These are phyloP conservation scores for Lyophyllum atratum DNA, from an alignment of 768 basidiomycete genomes.

Conservation along the genomic window DNA sequence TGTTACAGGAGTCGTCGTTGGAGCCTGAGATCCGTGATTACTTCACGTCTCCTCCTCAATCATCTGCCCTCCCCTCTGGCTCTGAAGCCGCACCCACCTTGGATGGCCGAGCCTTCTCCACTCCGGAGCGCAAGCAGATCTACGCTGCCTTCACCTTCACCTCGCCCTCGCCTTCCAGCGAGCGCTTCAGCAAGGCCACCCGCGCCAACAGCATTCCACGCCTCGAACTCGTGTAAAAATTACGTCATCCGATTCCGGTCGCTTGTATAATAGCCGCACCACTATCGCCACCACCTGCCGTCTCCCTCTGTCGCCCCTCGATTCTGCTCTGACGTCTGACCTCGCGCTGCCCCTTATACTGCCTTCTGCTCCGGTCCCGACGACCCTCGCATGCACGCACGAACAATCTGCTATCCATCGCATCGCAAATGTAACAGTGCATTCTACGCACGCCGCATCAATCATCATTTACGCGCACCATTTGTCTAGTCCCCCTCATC, in stretches of 20 bases:
- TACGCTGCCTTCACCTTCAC: conserved; percentile 81
- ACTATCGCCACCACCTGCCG: not conserved
- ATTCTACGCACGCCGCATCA: conserved; percentile 10
- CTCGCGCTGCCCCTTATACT: not conserved
- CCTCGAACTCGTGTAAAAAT: conserved; percentile 24
- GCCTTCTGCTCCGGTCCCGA: conserved; percentile 7
- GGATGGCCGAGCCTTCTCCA: conserved; percentile 53
- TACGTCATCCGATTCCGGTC: not conserved
- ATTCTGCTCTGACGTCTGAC: not conserved
- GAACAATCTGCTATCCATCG: conserved; percentile 14
- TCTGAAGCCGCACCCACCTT: conserved; percentile 28
- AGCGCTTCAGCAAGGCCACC: conserved; percentile 50
- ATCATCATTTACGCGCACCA: conserved; percentile 1
- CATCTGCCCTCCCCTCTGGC: conserved; percentile 28
- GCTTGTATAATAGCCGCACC: not conserved
- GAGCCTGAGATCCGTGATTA: conserved; percentile 63
- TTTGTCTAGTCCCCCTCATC: not conserved
- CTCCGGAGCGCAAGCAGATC: conserved; percentile 72
- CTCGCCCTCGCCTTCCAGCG: conserved; percentile 64
- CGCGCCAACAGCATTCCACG: conserved; percentile 32
- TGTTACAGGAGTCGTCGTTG: conserved; percentile 48
- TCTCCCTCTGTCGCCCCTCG: not conserved
- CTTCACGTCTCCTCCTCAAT: conserved; percentile 39
- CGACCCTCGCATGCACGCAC: conserved; percentile 6
- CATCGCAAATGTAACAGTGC: conserved; percentile 15